A percentile compares a stretch with the other conserved stretches of the same genome.
Evolutionary conservation across 208 protist species (phyloP).

Genomic region (Trypanosoma cruzi): DNA sequence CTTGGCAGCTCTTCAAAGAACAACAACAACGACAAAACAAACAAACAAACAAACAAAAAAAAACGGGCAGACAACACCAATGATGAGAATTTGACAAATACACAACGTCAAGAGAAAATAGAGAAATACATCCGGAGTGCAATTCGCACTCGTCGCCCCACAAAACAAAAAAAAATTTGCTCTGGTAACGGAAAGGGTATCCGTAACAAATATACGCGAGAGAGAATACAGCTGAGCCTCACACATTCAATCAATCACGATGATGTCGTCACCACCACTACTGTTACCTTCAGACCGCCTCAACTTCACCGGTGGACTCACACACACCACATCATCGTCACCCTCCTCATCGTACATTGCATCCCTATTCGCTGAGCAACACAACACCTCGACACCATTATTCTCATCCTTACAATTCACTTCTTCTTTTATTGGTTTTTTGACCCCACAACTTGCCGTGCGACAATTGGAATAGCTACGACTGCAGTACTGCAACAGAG

Average conservation of each 20-base stretch:
- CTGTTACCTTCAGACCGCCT: neutral
- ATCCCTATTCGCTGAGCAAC: neutral
- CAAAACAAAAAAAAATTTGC: too few species aligned
- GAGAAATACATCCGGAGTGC: too few species aligned
- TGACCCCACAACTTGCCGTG: neutral
- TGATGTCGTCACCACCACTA: slow-evolving; percentile 2
- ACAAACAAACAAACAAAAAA: too few species aligned
- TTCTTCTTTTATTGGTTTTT: neutral
- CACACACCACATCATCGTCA: slow-evolving; percentile 15
- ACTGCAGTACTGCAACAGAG: slow-evolving; percentile 8
- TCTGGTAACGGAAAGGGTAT: too few species aligned
- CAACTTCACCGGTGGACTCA: slow-evolving; percentile 6
- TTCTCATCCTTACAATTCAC: too few species aligned
- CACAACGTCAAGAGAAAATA: too few species aligned
- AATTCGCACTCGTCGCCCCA: too few species aligned
- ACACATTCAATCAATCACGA: slow-evolving; percentile 17
- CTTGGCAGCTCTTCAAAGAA: too few species aligned
- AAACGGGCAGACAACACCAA: too few species aligned
- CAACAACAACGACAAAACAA: too few species aligned
- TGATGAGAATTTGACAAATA: too few species aligned
- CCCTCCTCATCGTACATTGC: neutral
- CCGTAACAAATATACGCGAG: too few species aligned
- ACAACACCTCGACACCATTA: neutral
- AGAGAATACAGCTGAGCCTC: neutral
- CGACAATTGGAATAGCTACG: neutral